phyloP scores from a whole-genome alignment of 2,329 filamentous ascomycete species.

The Hypoxylon rubiginosum region DNA sequence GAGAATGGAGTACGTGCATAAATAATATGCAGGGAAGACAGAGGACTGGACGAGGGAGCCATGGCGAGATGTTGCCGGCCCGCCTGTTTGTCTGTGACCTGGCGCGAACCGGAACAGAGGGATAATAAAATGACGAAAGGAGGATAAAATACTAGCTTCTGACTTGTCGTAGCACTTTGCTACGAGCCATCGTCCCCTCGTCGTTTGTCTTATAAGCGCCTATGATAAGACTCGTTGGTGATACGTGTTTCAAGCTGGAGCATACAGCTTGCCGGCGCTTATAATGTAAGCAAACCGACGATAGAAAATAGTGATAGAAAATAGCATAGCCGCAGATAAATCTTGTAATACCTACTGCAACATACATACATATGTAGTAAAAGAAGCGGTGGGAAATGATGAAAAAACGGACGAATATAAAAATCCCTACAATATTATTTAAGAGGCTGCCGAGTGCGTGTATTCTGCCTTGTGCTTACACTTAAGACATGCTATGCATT shows the following conservation, averaged over 20 bases:
- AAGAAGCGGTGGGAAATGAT: conserved; percentile 5
- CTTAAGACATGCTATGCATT: conserved; percentile 28
- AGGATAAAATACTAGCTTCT: conserved; percentile 19
- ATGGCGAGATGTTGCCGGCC: conserved; percentile 32
- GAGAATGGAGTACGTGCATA: conserved; percentile 50
- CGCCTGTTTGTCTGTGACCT: conserved; percentile 39
- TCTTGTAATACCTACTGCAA: not conserved
- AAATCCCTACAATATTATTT: conserved; percentile 6
- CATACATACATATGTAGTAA: not conserved
- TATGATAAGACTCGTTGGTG: conserved; percentile 26
- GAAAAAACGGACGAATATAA: conserved; percentile 9
- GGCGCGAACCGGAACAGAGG: conserved; percentile 25
- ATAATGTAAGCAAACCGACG: conserved; percentile 6
- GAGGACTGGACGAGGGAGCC: conserved; percentile 41
- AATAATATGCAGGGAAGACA: conserved; percentile 48
- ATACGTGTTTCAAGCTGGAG: conserved; percentile 35
- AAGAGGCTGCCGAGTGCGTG: conserved; percentile 9
- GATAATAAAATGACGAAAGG: conserved; percentile 21
- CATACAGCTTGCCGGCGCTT: conserved; percentile 28
- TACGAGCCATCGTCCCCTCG: conserved; percentile 5
- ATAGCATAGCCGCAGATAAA: conserved; percentile 1
- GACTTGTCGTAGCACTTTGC: conserved; percentile 28
- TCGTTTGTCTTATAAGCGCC: conserved; percentile 40
- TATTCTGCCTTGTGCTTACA: conserved; percentile 3
- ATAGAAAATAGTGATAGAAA: not conserved